Conservation (phyloP, 2,329 filamentous ascomycete species). For the Nemania bipapillata region DNA sequence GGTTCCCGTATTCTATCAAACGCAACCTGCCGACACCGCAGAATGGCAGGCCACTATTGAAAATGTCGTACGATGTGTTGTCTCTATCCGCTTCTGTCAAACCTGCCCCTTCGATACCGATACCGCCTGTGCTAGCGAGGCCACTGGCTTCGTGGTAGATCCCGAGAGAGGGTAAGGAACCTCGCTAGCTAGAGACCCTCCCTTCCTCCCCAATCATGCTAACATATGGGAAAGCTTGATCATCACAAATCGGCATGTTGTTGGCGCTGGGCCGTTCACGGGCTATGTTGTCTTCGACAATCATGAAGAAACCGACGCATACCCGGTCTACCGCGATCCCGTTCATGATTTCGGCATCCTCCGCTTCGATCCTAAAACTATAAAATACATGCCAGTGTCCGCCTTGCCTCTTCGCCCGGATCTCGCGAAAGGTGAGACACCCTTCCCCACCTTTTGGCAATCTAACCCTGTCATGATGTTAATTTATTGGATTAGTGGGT, state of each 20-base stretch:
- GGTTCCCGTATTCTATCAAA: constrained; percentile 54
- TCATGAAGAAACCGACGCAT: constrained; percentile 94
- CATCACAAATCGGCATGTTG: constrained; percentile 89
- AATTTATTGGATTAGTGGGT: constrained; percentile 67
- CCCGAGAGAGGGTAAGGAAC: constrained; percentile 72
- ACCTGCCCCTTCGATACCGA: constrained; percentile 99
- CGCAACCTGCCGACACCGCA: constrained; percentile 67
- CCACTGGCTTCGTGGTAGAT: constrained; percentile 97
- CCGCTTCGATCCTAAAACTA: constrained; percentile 91
- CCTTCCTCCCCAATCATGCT: constrained; percentile 16
- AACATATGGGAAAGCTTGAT: constrained; percentile 58
- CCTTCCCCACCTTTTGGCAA: neutral
- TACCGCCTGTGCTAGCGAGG: constrained; percentile 89
- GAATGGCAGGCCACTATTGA: constrained; percentile 98
- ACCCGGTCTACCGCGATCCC: constrained; percentile 95
- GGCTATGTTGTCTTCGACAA: constrained; percentile 99
- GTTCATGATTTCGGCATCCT: constrained; percentile 99
- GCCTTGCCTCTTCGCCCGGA: constrained; percentile 85
- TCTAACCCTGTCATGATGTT: constrained; percentile 14
- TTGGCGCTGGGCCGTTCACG: constrained; percentile 95
- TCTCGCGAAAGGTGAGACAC: constrained; percentile 71
- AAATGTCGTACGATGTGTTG: constrained; percentile 91
- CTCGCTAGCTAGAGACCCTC: neutral
- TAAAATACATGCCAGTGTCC: constrained; percentile 95
- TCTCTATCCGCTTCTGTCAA: constrained; percentile 99